Percentiles rank a stretch among this genome's conserved stretches.
These are phyloP conservation scores for Populus euphratica DNA, from an alignment of 345 rosid genomes.

Conservation along the genomic window DNA sequence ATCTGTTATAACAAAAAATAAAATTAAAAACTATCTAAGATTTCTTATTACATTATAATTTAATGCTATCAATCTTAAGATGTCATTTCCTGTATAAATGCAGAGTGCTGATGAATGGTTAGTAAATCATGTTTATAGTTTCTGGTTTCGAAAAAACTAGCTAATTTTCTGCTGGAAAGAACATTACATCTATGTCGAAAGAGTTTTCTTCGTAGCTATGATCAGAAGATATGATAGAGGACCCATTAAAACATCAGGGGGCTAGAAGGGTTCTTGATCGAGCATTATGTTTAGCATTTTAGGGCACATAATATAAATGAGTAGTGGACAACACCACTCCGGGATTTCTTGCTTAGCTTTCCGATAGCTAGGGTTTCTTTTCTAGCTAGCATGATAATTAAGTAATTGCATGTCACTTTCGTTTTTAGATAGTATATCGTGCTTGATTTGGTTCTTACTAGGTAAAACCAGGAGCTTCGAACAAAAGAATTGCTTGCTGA, in stretches of 20 bases:
- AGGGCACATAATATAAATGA: neutral
- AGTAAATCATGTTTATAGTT: too few species aligned
- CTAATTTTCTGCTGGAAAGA: too few species aligned
- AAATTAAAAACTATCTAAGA: too few species aligned
- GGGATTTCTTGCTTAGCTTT: conserved; percentile 38
- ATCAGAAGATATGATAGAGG: neutral
- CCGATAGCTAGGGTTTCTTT: neutral
- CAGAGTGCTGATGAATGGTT: too few species aligned
- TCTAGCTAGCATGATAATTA: neutral
- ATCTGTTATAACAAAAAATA: too few species aligned
- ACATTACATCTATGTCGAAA: too few species aligned
- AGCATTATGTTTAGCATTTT: neutral
- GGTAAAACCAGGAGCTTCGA: neutral
- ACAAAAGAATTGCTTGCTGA: neutral
- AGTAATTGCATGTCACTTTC: conserved; percentile 22
- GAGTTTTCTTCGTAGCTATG: too few species aligned
- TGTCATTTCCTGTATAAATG: too few species aligned
- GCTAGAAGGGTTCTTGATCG: neutral
- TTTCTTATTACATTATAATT: too few species aligned
- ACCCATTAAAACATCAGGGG: neutral
- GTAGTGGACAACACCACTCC: conserved; percentile 56
- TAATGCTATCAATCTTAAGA: too few species aligned
- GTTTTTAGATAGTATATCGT: neutral
- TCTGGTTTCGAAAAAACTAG: too few species aligned
- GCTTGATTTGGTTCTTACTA: conserved; percentile 12